Evolutionary conservation across 2,329 filamentous ascomycete species (phyloP).

Genomic region (Ustilaginoidea virens): DNA sequence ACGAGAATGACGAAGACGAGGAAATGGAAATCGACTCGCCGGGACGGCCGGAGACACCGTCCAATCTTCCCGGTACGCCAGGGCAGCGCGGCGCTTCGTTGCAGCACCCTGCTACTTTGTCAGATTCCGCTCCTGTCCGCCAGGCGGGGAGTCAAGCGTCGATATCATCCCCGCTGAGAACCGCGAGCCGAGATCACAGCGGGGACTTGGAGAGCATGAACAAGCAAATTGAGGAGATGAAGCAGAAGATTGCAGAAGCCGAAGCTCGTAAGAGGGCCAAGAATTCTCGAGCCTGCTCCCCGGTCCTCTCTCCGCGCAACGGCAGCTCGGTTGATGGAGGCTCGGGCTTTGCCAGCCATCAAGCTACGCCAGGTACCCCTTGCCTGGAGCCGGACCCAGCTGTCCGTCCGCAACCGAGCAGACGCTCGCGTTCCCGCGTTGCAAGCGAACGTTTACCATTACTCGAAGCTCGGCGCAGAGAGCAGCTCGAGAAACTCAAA

Average conservation of each 20-base stretch:
- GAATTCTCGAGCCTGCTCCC: constrained; percentile 15
- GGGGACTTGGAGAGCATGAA: constrained; percentile 34
- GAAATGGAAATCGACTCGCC: constrained; percentile 47
- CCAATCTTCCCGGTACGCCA: constrained; percentile 15
- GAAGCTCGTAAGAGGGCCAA: constrained; percentile 38
- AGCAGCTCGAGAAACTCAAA: constrained; percentile 29
- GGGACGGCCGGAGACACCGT: constrained; percentile 22
- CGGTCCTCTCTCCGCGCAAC: constrained; percentile 13
- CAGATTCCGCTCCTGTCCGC: constrained; percentile 22
- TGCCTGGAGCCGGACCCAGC: constrained; percentile 7
- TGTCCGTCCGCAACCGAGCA: constrained; percentile 2
- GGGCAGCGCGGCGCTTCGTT: constrained; percentile 22
- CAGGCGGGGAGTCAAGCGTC: constrained; percentile 24
- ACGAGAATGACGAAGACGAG: constrained; percentile 45
- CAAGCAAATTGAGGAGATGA: constrained; percentile 45
- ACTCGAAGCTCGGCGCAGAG: constrained; percentile 18
- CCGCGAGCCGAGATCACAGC: constrained; percentile 17
- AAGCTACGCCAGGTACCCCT: too few relatives aligned
- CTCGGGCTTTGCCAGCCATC: too few relatives aligned
- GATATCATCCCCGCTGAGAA: constrained; percentile 20
- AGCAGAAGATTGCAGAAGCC: constrained; percentile 40
- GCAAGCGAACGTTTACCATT: constrained; percentile 22
- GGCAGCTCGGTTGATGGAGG: constrained; percentile 12
- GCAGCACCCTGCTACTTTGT: constrained; percentile 28
- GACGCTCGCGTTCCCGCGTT: constrained; percentile 15